Base-by-base conservation (phyloP, 306 rosid species). In the Cicer judaicum region DNA sequence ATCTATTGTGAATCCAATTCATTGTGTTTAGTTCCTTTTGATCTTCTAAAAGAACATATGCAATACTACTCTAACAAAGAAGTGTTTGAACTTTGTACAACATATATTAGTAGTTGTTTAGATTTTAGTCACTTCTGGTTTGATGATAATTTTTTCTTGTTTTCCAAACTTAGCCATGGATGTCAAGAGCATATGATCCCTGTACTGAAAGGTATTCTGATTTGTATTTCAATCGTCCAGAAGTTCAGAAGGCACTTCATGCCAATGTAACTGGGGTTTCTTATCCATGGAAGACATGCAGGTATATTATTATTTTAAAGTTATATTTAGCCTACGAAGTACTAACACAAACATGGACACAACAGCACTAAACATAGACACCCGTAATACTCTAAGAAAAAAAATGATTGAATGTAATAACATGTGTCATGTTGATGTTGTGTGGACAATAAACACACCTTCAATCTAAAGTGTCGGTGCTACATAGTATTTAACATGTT, bases 111-210 rank as follows among this genome's bases (percentile, higher is more conserved):
- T 60, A 29, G 5, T 16, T n/a, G 57, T 34, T 66, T 5, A 34
- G 29, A 61, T 68, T 81, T 42, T 52, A 74, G 69, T 65, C 64
- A 63, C 46, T 55, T 43, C 48, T 78, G 2, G 16, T 61, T 50
- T 15, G 2, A 43, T 79, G 76, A 56, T 79, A 65, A 19, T 5
- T 34, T 54, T 61, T 40, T 59, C 65, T 81, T 46, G 62, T 55
- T 67, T 70, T 29, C 34, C 34, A 29, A 29, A 29, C 5, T 36
- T 87, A 95, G 99, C 97, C 99, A 63, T 92, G 99, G 98, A 92
- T 92, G 96, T 92, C 89, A 34, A 80, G 93, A 79, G 97, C 91
- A 60, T 92, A 95, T 21, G 99, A 95, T 88, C 99, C 99, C 7
- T 95, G 99, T 81, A 86, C 98, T 0, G 96, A 88, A 82, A 89